Base-by-base conservation (phyloP, 805 yeast species). In the Tetrapisispora phaffii region DNA sequence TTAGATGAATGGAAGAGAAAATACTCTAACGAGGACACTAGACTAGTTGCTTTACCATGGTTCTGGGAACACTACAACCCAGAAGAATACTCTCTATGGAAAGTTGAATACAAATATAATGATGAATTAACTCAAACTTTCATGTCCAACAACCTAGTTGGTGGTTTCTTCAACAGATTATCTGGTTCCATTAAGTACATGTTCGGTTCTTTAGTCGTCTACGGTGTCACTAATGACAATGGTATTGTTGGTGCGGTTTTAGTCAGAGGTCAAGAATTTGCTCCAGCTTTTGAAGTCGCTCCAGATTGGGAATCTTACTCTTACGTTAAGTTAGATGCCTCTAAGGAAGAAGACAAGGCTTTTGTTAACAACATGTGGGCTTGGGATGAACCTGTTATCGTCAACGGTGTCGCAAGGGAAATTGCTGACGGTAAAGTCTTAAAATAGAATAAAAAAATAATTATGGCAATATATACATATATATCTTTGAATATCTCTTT, bases 291-390 rank as follows among this genome's bases (percentile, higher is more conserved):
- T 65, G 85, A 90, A 55, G 97, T 93, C 69, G 98, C 97, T 65
- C 97, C 97, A 72, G 98, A 90, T 73, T 88, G 95, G 95, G 97
- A 90, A 74, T 86, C 96, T 44, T 90, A 86, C 74, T 66, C 67
- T 49, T 87, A 77, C 85, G 71, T 79, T 65, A 81, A 85, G 76
- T 76, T 90, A 65, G 97, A 90, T 66, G 76, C 84, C 50, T 60
- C 87, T 59, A 78, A 79, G 56, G 79, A 78, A 56, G 93, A 77
- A 67, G 85, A 77, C 76, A 82, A 76, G 72, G 85, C 74, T 54
- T 85, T 87, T 65, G 68, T 93, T 60, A 75, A 85, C 72, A 87
- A 89, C 80, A 75, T 88, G 82, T 86, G 95, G 82, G 95, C 97
- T 60, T 90, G 97, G 97, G 98, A 90, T 70, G 80, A 87, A 76